Evolutionary conservation across 441 rosid genomes (phyloP).

Genomic region (Bocquillonia castaneifolia): DNA sequence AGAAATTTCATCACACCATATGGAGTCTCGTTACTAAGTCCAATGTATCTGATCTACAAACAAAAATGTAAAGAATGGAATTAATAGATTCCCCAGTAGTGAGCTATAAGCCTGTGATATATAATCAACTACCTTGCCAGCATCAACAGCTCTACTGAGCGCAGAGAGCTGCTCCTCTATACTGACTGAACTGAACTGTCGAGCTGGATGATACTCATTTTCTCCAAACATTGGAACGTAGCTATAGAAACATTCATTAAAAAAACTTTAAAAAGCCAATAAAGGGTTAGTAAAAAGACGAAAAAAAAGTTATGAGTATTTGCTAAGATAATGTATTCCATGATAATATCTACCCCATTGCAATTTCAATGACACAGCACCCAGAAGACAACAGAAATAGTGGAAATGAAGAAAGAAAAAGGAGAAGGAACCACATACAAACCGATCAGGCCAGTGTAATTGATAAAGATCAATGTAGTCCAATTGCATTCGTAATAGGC

Average conservation of each 20-base stretch:
- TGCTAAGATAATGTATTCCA: neutral
- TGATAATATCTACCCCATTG: neutral
- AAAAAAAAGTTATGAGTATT: neutral
- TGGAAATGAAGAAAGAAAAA: slow-evolving; percentile 10
- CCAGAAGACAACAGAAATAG: neutral
- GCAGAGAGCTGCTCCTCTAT: slow-evolving; percentile 61
- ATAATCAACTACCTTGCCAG: slow-evolving; percentile 41
- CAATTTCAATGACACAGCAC: neutral
- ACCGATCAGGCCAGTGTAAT: slow-evolving; percentile 78
- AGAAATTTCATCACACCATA: slow-evolving; percentile 61
- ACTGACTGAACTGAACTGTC: slow-evolving; percentile 38
- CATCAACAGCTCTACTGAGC: slow-evolving; percentile 47
- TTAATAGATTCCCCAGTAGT: slow-evolving; percentile 4
- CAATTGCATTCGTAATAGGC: slow-evolving; percentile 40
- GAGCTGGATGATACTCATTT: slow-evolving; percentile 44
- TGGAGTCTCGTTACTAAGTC: slow-evolving; percentile 62
- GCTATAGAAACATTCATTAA: slow-evolving; percentile 27
- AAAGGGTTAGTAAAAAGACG: neutral
- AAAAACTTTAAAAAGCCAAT: neutral
- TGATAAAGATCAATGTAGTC: slow-evolving; percentile 63
- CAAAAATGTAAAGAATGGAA: slow-evolving; percentile 5
- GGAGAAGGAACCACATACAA: slow-evolving; percentile 39
- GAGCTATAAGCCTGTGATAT: slow-evolving; percentile 1
- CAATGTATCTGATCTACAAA: slow-evolving; percentile 51
- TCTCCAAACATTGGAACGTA: slow-evolving; percentile 72